Conservation (phyloP, 2,329 filamentous ascomycete species). For the Fusarium oxysporum region DNA sequence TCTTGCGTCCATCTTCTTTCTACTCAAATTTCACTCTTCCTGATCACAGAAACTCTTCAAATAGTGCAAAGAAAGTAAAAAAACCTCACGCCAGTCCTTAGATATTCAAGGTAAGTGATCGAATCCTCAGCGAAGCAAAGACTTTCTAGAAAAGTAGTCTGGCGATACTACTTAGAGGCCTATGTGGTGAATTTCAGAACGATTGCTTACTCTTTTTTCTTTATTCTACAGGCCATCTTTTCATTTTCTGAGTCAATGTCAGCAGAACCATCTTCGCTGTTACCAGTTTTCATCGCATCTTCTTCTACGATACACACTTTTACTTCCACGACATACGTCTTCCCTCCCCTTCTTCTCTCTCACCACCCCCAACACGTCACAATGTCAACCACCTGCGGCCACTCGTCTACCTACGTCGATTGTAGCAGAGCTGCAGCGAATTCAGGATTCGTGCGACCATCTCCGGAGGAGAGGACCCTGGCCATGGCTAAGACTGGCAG, state of each 20-base stretch:
- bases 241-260: neutral
- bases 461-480: conserved; percentile 12
- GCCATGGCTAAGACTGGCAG: conserved; percentile 39
- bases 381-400: neutral
- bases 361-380: neutral
- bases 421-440: conserved; percentile 25
- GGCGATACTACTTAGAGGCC: neutral
- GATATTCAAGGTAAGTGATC: neutral
- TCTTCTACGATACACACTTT: neutral
- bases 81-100: neutral
- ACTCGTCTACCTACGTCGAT: neutral
- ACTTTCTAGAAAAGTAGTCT: neutral
- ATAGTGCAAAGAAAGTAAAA: rapidly evolving
- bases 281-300: neutral
- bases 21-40: neutral
- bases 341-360: neutral
- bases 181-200: neutral
- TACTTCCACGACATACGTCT: neutral
- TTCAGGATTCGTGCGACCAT: conserved; percentile 25
- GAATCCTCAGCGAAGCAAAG: neutral
- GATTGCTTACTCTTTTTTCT: neutral
- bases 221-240: neutral
- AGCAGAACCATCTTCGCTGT: too few relatives aligned
- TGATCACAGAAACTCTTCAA: neutral
- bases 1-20: neutral